Evolutionary conservation across 139 green algal genomes (phyloP).

Genomic region (Eudorina sp.): DNA sequence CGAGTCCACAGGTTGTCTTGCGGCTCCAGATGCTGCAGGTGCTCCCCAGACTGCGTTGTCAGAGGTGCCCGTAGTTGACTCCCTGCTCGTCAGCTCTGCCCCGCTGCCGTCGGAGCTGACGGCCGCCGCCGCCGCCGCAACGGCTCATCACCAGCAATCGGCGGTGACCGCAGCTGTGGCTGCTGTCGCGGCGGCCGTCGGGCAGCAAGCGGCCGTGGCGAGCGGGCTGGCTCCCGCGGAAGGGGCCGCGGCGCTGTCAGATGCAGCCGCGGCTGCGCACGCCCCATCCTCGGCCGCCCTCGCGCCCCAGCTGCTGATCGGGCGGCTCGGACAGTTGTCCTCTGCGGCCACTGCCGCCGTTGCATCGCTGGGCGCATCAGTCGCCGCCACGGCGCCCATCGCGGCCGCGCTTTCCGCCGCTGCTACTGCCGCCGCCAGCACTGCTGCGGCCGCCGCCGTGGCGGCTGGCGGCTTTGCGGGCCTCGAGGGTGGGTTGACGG

Average conservation of each 20-base stretch:
- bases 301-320: not conserved
- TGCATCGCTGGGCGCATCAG: constrained; percentile 11
- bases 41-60: not conserved
- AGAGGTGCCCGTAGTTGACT: not conserved
- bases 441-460: not conserved
- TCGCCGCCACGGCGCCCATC: not conserved
- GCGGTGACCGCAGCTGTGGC: constrained; percentile 5
- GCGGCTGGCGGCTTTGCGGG: not conserved
- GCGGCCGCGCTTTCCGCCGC: not conserved
- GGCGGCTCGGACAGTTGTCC: not conserved
- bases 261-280: not conserved
- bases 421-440: not conserved
- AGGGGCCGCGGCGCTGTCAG: not conserved
- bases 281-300: not conserved
- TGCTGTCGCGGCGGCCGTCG: constrained; percentile 7
- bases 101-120: constrained; percentile 8
- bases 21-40: too few relatives aligned
- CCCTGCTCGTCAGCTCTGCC: not conserved
- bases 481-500: not conserved
- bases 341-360: not conserved
- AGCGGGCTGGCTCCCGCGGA: not conserved
- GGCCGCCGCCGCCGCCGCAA: not conserved
- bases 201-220: not conserved
- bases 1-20: not conserved
- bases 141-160: constrained; percentile 1